Evolutionary conservation across 2,329 filamentous ascomycete genomes (phyloP), one percentile per base, ranked within the genome.

Genomic region (Penicillium sp.): DNA sequence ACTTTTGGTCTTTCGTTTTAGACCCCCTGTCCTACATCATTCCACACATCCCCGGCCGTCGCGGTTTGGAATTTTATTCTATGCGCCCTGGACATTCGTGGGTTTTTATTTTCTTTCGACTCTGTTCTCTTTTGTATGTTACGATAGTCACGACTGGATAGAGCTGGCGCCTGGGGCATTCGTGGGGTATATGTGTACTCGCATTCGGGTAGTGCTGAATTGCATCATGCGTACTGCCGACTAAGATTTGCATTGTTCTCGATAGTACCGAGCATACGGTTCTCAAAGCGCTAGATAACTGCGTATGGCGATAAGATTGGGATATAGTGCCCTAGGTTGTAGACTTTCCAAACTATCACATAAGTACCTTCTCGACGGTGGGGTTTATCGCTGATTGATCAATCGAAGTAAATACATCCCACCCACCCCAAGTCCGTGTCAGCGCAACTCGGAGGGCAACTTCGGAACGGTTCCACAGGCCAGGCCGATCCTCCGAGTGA

Each of bases 81-180:
- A 7, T 20, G 17, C 8, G 4, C 31, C 20, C 17, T 50, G 31
- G 47, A 37, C 34, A 22, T 51, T 25, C 48, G 5, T 28, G 34
- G 31, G n/a, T 22, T 34, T 7, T 28, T 41, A 28, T n/a, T 35
- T n/a, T 54, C 12, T 45, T 31, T 34, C 31, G 5, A 14, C 6
- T 35, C 4, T 25, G 25, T 25, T 25, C 25, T 25, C 25, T 25
- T 53, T 42, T 61, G 54, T 57, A 61, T 65, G 49, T 63, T 55
- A 65, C 54, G 63, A 67, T 61, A 58, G 54, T 57, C 39, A 66
- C 38, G 59, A 61, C 57, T 60, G 34, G 45, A 67, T 63, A 67
- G 60, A 65, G 47, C 42, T 48, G 59, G 54, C 50, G 51, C 31
- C 37, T 22, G 15, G 47, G 22, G 14, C 35, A 14, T 31, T 41